Percentiles rank a stretch among this genome's conserved stretches.
Conservation (phyloP, 495 filamentous ascomycete genomes). For the Schizothecium vesticola region DNA sequence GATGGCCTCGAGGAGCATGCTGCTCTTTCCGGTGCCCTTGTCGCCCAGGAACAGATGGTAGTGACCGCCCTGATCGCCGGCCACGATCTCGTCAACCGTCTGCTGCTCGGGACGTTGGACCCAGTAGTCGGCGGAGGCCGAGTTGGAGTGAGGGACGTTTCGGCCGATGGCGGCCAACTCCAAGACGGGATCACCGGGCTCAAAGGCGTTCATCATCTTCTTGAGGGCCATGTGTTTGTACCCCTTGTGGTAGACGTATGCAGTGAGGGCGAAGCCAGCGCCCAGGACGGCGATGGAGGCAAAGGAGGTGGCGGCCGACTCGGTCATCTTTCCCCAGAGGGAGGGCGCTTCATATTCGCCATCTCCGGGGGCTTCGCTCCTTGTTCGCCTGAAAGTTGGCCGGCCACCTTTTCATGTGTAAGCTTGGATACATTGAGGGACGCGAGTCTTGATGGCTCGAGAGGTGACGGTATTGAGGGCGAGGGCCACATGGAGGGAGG, state of each 20-base stretch:
- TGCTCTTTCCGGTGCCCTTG: conserved; percentile 93
- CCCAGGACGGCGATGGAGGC: conserved; percentile 82
- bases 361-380: neutral
- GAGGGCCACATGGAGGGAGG: no score
- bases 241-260: conserved; percentile 77
- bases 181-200: conserved; percentile 84
- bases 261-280: conserved; percentile 62
- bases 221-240: conserved; percentile 85
- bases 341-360: conserved; percentile 29
- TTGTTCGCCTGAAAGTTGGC: neutral
- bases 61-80: conserved; percentile 63
- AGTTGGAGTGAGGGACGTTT: conserved; percentile 43
- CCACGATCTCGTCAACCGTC: conserved; percentile 71
- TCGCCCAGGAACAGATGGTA: conserved; percentile 95
- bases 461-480: neutral
- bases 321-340: conserved; percentile 67
- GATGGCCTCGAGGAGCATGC: conserved; percentile 94
- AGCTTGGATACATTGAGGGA: neutral
- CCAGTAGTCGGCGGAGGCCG: conserved; percentile 67
- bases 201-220: conserved; percentile 93
- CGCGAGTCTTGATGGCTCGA: neutral
- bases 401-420: conserved; percentile 1
- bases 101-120: conserved; percentile 72
- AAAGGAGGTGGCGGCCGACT: conserved; percentile 77
- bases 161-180: conserved; percentile 74